A percentile compares a stretch with the other conserved stretches of the same genome.
Evolutionary conservation across 1,284 basidiomycete genomes (phyloP).

Genomic region (Crepidotus sp.): DNA sequence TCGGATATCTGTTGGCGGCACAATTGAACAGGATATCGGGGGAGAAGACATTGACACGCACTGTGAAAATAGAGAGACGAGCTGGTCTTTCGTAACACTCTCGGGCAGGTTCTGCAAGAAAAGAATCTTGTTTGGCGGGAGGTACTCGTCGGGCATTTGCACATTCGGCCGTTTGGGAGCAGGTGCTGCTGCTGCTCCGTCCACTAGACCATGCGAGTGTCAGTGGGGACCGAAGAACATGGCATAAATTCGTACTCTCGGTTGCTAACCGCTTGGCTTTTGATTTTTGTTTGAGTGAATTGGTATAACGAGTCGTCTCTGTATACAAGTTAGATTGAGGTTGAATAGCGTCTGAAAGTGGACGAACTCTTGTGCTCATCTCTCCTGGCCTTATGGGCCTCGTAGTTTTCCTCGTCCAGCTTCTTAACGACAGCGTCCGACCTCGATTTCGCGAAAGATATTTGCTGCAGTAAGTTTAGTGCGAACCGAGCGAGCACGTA

Average conservation of each 20-base stretch:
- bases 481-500: conserved; percentile 17
- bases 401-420: conserved; percentile 57
- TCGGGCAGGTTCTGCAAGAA: conserved; percentile 98
- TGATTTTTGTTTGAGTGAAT: conserved; percentile 81
- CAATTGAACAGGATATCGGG: conserved; percentile 4
- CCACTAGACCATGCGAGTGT: conserved; percentile 37
- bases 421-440: conserved; percentile 85
- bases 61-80: conserved; percentile 84
- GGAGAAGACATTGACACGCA: conserved; percentile 31
- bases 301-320: conserved; percentile 78
- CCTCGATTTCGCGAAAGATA: conserved; percentile 82
- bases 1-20: conserved; percentile 60
- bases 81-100: conserved; percentile 80
- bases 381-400: conserved; percentile 68
- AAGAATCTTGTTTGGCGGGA: conserved; percentile 97
- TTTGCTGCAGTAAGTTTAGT: conserved; percentile 53
- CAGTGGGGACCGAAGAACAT: not conserved
- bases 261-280: conserved; percentile 71
- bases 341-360: not conserved
- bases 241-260: conserved; percentile 44
- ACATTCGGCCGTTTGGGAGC: conserved; percentile 72
- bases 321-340: conserved; percentile 14
- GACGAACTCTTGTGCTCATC: conserved; percentile 74
- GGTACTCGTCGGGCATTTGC: conserved; percentile 98
- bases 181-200: conserved; percentile 57